Evolutionary conservation across 192 early-diverging fungal genomes (phyloP).

Genomic region (Podila verticillata): DNA sequence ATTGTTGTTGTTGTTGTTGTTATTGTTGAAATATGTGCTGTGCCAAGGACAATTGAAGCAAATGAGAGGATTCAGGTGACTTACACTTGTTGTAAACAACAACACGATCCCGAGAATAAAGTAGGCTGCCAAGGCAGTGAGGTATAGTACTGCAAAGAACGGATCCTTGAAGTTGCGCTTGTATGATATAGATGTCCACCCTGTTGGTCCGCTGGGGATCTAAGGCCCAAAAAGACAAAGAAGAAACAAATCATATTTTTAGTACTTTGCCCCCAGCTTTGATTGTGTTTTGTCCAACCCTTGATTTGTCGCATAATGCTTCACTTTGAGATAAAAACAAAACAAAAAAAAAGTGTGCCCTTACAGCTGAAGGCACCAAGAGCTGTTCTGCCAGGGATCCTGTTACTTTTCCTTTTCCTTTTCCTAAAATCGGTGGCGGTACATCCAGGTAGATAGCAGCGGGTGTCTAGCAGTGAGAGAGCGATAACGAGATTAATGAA

Average conservation of each 20-base stretch:
- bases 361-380: slow-evolving; percentile 56
- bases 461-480: slow-evolving; percentile 58
- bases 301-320: no score
- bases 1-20: no score
- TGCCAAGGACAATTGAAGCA: slow-evolving; percentile 4
- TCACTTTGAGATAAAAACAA: background rate
- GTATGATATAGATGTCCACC: slow-evolving; percentile 53
- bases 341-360: slow-evolving; percentile 2
- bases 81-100: slow-evolving; percentile 65
- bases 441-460: slow-evolving; percentile 64
- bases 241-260: no score
- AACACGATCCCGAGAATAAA: slow-evolving; percentile 55
- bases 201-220: slow-evolving; percentile 47
- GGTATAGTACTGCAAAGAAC: slow-evolving; percentile 56
- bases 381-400: slow-evolving; percentile 59
- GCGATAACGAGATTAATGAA: slow-evolving; percentile 12
- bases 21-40: background rate
- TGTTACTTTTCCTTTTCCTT: slow-evolving; percentile 27
- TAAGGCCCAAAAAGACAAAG: background rate
- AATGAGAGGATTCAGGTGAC: background rate
- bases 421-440: slow-evolving; percentile 34
- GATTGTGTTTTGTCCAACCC: no score
- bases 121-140: slow-evolving; percentile 39
- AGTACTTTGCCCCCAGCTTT: background rate
- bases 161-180: slow-evolving; percentile 62